Conservation (phyloP, 208 protist species). For the Kentomonas sorsogonicus region DNA sequence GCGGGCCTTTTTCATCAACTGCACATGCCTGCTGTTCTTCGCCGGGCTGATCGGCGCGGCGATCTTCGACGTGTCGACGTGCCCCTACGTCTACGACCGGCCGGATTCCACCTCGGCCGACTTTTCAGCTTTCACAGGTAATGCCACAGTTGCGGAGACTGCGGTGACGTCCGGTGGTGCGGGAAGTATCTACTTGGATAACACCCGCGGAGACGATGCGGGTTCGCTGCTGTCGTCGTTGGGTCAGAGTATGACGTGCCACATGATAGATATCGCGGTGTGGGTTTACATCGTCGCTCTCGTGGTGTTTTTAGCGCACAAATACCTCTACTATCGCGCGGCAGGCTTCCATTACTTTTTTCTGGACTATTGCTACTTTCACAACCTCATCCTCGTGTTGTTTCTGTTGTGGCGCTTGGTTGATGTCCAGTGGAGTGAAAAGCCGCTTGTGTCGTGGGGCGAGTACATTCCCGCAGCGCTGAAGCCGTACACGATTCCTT, state of each 20-base stretch:
- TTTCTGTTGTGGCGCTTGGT: constrained; percentile 51
- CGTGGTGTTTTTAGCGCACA: constrained; percentile 46
- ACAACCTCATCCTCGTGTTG: constrained; percentile 44
- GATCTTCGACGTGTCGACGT: constrained; percentile 62
- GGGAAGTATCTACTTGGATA: no score
- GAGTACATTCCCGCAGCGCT: constrained; percentile 19
- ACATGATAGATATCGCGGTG: constrained; percentile 59
- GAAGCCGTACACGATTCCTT: neutral
- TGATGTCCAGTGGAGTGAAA: constrained; percentile 43
- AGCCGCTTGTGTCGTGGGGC: constrained; percentile 39
- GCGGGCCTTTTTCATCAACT: constrained; percentile 46
- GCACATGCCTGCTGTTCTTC: constrained; percentile 46
- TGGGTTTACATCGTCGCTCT: constrained; percentile 56
- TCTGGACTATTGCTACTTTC: constrained; percentile 75
- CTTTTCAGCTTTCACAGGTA: no score
- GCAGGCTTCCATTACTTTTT: constrained; percentile 66
- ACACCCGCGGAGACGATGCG: no score
- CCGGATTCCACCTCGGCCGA: constrained; percentile 17
- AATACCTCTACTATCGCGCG: constrained; percentile 49
- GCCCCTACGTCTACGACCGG: constrained; percentile 41
- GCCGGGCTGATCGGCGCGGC: constrained; percentile 37
- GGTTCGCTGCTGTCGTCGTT: no score
- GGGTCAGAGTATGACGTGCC: no score
- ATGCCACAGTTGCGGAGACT: no score
- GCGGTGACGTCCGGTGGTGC: no score